Percentiles rank a stretch among this genome's conserved stretches.
phyloP scores from a whole-genome alignment of 2,329 filamentous ascomycete species.

The Colletotrichum incanum region DNA sequence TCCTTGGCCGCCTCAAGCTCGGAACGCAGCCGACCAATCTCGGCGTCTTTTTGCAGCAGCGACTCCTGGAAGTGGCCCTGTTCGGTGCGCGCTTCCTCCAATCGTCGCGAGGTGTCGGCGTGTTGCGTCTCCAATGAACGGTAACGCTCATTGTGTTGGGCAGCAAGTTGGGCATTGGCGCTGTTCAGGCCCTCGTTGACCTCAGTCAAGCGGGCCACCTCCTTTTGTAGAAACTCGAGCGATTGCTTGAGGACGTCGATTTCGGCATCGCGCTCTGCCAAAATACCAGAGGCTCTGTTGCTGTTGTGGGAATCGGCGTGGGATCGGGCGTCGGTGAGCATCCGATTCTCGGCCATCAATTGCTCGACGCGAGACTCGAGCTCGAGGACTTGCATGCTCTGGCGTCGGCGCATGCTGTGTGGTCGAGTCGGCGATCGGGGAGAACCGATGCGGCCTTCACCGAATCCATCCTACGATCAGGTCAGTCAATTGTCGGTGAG shows the following conservation, averaged over 20 bases:
- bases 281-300: conserved; percentile 76
- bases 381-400: conserved; percentile 97
- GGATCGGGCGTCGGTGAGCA: conserved; percentile 72
- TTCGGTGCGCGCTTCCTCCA: conserved; percentile 77
- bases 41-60: conserved; percentile 85
- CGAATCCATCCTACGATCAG: conserved; percentile 84
- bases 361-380: conserved; percentile 90
- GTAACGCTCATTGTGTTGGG: conserved; percentile 82
- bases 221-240: conserved; percentile 84
- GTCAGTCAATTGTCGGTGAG: conserved; percentile 35
- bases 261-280: conserved; percentile 88
- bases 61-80: conserved; percentile 76
- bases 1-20: conserved; percentile 83
- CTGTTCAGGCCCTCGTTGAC: conserved; percentile 86
- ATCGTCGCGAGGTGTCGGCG: conserved; percentile 75
- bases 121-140: conserved; percentile 78
- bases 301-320: conserved; percentile 78
- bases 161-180: conserved; percentile 82
- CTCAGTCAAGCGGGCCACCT: conserved; percentile 85
- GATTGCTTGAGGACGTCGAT: conserved; percentile 87
- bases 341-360: conserved; percentile 86
- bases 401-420: conserved; percentile 95
- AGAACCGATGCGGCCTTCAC: conserved; percentile 88
- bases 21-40: conserved; percentile 83
- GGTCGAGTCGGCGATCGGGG: conserved; percentile 94